Evolutionary conservation across 1,284 basidiomycete genomes (phyloP).

Genomic region (Mycosarcoma mackinlayi): DNA sequence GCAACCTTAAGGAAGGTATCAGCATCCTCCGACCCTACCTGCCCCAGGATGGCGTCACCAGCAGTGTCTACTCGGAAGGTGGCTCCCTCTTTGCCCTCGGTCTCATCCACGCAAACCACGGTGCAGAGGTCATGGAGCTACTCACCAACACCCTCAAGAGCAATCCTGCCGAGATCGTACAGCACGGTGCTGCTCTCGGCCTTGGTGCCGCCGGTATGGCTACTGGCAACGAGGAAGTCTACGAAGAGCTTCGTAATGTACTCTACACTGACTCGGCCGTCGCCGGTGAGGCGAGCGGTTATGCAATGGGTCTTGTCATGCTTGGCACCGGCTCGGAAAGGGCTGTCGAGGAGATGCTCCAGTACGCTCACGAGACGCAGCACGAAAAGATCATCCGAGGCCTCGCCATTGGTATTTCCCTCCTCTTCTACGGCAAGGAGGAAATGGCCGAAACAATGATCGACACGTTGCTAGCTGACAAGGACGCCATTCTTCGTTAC

Average conservation of each 20-base stretch:
- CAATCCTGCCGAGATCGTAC: conserved; percentile 66
- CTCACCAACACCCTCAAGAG: conserved; percentile 66
- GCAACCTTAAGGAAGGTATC: conserved; percentile 65
- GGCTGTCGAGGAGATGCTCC: conserved; percentile 68
- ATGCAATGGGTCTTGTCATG: conserved; percentile 68
- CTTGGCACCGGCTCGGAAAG: conserved; percentile 64
- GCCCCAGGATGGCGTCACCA: conserved; percentile 63
- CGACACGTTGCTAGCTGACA: conserved; percentile 64
- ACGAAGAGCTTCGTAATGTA: conserved; percentile 66
- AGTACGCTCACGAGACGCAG: conserved; percentile 68
- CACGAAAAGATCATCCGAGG: conserved; percentile 69
- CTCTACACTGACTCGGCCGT: conserved; percentile 67
- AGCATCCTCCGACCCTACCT: conserved; percentile 66
- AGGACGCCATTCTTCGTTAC: conserved; percentile 67
- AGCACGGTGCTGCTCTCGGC: conserved; percentile 68
- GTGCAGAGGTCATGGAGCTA: conserved; percentile 64
- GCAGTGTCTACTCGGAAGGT: conserved; percentile 67
- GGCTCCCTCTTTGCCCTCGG: conserved; percentile 67
- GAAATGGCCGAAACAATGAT: conserved; percentile 65
- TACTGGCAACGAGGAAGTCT: conserved; percentile 67
- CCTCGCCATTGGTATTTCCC: conserved; percentile 66
- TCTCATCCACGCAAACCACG: conserved; percentile 68
- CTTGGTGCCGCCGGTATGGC: conserved; percentile 68
- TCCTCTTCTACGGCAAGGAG: conserved; percentile 67
- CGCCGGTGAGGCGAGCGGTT: conserved; percentile 67